A percentile compares a stretch with the other conserved stretches of the same genome.
phyloP scores from a whole-genome alignment of 2,329 filamentous ascomycete genomes.

The Aspergillus awamori region DNA sequence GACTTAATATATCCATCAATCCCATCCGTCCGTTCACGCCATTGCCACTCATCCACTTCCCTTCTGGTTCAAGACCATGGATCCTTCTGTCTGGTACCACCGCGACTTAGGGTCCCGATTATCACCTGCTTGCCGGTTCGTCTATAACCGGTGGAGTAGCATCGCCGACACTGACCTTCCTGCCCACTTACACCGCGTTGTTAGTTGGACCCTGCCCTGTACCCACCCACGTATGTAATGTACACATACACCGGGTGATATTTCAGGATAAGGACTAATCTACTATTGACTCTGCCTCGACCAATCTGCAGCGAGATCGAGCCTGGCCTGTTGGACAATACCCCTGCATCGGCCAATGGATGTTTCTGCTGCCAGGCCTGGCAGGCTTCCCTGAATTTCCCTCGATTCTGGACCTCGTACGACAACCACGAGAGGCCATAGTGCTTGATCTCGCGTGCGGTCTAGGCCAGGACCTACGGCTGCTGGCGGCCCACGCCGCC shows the following conservation, averaged over 20 bases:
- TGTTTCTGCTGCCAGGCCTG: too few relatives aligned
- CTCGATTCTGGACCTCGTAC: neutral
- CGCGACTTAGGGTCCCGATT: neutral
- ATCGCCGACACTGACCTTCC: neutral
- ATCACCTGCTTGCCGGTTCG: neutral
- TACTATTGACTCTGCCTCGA: neutral
- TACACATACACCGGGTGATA: neutral
- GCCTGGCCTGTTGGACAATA: too few relatives aligned
- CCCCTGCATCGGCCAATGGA: too few relatives aligned
- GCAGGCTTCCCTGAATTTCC: too few relatives aligned
- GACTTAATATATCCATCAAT: neutral
- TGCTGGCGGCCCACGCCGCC: neutral
- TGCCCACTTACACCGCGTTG: neutral
- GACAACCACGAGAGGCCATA: neutral
- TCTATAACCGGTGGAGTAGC: neutral
- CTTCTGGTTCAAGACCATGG: neutral
- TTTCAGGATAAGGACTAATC: neutral
- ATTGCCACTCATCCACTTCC: neutral
- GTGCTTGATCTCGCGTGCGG: too few relatives aligned
- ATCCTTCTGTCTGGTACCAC: slow-evolving; percentile 1
- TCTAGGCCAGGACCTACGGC: too few relatives aligned
- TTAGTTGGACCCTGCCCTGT: neutral
- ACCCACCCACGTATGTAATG: neutral
- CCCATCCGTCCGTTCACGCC: neutral
- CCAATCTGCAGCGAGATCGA: neutral